These are phyloP conservation scores for Dactylonectria macrodidyma DNA, from an alignment of 2,329 filamentous ascomycete genomes.

Conservation along the genomic window DNA sequence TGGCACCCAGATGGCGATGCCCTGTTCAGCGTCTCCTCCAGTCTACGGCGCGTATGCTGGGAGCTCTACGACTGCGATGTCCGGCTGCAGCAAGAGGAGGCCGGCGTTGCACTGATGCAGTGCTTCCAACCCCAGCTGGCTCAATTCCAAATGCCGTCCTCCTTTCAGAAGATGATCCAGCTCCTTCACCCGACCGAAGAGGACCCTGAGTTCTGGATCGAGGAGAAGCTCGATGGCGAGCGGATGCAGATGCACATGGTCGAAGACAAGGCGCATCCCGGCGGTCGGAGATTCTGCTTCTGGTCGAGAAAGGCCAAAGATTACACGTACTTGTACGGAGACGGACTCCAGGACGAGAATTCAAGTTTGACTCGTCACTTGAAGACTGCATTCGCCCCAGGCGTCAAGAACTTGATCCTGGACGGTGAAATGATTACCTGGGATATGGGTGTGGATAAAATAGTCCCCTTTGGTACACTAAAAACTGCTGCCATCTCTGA, in stretches of 20 bases:
- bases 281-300: constrained; percentile 84
- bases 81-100: constrained; percentile 81
- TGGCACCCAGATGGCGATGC: constrained; percentile 86
- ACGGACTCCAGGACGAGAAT: constrained; percentile 79
- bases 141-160: constrained; percentile 86
- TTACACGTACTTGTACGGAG: constrained; percentile 94
- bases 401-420: constrained; percentile 88
- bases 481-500: constrained; percentile 91
- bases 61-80: constrained; percentile 83
- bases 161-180: constrained; percentile 83
- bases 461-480: constrained; percentile 91
- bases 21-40: constrained; percentile 92
- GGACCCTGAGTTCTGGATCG: constrained; percentile 91
- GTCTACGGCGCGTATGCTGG: constrained; percentile 93
- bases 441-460: constrained; percentile 88
- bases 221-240: constrained; percentile 97
- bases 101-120: constrained; percentile 86
- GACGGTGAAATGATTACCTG: constrained; percentile 99
- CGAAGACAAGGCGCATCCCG: constrained; percentile 76
- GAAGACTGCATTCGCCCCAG: constrained; percentile 80
- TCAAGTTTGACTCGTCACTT: constrained; percentile 87
- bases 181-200: constrained; percentile 76
- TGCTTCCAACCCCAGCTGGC: constrained; percentile 97
- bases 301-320: constrained; percentile 98
- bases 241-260: constrained; percentile 97